Conservation (phyloP, 164 flowering plant species). For the Vitis rotundifolia region DNA sequence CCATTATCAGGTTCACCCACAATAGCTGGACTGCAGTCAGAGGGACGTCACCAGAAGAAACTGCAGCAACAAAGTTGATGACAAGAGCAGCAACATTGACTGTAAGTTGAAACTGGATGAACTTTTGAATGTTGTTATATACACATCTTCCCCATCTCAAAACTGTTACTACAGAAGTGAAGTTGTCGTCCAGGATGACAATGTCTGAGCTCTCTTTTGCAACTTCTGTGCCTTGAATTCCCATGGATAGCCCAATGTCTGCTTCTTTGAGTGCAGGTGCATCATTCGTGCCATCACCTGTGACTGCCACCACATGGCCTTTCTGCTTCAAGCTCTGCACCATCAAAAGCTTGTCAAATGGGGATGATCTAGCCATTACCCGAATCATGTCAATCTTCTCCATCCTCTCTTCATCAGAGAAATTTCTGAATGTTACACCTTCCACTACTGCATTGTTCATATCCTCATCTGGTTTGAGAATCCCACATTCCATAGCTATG, state of each 20-base stretch:
- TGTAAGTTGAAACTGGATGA: conserved; percentile 54
- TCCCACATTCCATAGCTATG: conserved; percentile 41
- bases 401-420: conserved; percentile 35
- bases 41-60: conserved; percentile 37
- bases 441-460: conserved; percentile 26
- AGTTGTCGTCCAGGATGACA: conserved; percentile 41
- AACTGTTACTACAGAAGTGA: conserved; percentile 34
- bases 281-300: conserved; percentile 50
- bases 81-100: conserved; percentile 42
- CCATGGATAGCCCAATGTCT: conserved; percentile 49
- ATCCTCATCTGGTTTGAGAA: conserved; percentile 25
- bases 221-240: conserved; percentile 46
- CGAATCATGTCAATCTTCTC: conserved; percentile 31
- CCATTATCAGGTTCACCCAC: conserved; percentile 54
- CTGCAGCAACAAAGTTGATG: conserved; percentile 40
- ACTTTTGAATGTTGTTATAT: conserved; percentile 47
- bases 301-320: conserved; percentile 48
- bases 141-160: conserved; percentile 49
- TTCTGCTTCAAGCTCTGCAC: conserved; percentile 39
- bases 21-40: conserved; percentile 40
- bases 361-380: conserved; percentile 51
- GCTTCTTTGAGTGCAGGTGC: conserved; percentile 45
- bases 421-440: conserved; percentile 39
- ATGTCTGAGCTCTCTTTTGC: conserved; percentile 39
- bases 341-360: conserved; percentile 47